Evolutionary conservation across 2,329 filamentous ascomycete species (phyloP), one percentile per base, ranked within the genome.

Genomic region (Podosphaera xanthii): DNA sequence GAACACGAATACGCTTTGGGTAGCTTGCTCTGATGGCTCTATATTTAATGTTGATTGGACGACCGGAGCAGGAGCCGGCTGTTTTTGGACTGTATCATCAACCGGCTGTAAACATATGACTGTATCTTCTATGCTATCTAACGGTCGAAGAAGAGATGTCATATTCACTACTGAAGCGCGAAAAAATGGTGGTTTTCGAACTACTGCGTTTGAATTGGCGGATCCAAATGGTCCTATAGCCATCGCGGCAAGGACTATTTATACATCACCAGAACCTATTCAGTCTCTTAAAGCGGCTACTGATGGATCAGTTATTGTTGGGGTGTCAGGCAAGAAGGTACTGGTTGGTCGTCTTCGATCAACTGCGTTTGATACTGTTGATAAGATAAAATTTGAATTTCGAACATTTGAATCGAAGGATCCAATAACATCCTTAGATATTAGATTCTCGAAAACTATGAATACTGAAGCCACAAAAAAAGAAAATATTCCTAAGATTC

Each of bases 401-500:
- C 77, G 76, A 62, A 75, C 76, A 14, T 77, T 83, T 60, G 77
- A 81, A 59, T 72, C 74, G 14, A 77, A 80, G 2, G 81, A 87
- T 63, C 75, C 79, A 49, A 78, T 90, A 58, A 81, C 79, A 35
- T 82, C 80, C 61, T 71, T 88, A 52, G 84, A 92, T 66, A 68
- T 86, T 58, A 77, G 79, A 63, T 71, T 71, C 59, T 74, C 63
- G 31, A 52, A 64, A 50, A 65, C 68, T 61, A 60, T 54, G 4
- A 34, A 48, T 12, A 57, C 50, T 7, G 60, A 63, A 58, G 57
- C 63, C 8, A 65, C 62, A 9, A 69, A 69, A 49, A 69, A 68
- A 61, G 63, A 61, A 60, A 60, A 68, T 65, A 44, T 68, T 61
- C 64, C 65, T 64, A 62, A 66, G 14, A 59, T 64, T 30, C 66